phyloP scores from a whole-genome alignment of 2,329 filamentous ascomycete species.

The Fusarium sp. region DNA sequence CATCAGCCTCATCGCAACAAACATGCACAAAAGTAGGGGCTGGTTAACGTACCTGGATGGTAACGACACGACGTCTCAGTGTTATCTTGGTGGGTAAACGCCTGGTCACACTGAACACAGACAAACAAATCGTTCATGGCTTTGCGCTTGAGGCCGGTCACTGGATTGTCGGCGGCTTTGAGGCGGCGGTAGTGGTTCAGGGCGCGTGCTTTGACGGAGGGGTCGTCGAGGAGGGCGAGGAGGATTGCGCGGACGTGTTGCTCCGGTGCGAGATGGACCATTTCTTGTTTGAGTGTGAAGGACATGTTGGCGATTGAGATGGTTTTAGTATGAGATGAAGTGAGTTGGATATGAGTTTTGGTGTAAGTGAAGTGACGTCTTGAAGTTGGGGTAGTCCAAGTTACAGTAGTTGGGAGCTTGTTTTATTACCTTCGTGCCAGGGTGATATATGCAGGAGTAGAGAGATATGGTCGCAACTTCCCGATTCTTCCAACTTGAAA shows the following conservation, averaged over 20 bases:
- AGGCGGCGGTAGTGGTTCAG: slow-evolving; percentile 7
- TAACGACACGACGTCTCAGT: slow-evolving; percentile 2
- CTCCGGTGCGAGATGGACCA: slow-evolving; percentile 19
- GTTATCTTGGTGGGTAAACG: slow-evolving; percentile 18
- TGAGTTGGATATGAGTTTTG: background rate
- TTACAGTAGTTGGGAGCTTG: background rate
- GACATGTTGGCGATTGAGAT: background rate
- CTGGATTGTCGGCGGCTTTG: background rate
- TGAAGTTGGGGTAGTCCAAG: background rate
- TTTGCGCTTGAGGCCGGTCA: slow-evolving; percentile 24
- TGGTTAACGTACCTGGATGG: slow-evolving; percentile 19
- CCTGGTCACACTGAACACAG: slow-evolving; percentile 23
- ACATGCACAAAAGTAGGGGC: background rate
- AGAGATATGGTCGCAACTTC: background rate
- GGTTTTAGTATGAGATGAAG: background rate
- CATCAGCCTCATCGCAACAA: background rate
- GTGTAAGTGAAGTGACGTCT: background rate
- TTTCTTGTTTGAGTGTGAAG: background rate
- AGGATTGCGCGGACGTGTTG: slow-evolving; percentile 30
- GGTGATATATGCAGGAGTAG: background rate
- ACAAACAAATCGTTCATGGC: slow-evolving; percentile 19
- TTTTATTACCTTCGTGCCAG: background rate
- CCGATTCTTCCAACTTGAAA: background rate
- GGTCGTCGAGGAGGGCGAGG: slow-evolving; percentile 22
- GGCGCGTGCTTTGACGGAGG: background rate